Evolutionary conservation across 2,329 filamentous ascomycete species (phyloP).

Genomic region (Cercospora berteroae): DNA sequence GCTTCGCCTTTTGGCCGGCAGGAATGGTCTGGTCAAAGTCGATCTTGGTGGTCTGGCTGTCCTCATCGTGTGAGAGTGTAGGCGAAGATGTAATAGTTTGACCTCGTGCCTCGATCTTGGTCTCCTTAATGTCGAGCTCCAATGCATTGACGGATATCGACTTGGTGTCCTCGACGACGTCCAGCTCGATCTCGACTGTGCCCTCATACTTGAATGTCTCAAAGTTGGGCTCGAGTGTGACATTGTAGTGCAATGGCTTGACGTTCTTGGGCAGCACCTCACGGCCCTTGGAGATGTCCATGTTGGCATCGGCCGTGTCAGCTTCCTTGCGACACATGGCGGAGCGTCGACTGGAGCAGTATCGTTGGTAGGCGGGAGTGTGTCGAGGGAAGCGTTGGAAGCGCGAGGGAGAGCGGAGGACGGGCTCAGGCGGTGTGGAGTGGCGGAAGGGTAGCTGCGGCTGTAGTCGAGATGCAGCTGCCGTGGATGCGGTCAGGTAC

Average conservation of each 20-base stretch:
- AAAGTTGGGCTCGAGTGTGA: conserved; percentile 89
- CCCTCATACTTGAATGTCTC: conserved; percentile 84
- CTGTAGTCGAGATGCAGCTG: not conserved
- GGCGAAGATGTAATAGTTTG: conserved; percentile 60
- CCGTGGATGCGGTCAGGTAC: conserved; percentile 3
- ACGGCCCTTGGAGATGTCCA: conserved; percentile 64
- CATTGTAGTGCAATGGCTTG: conserved; percentile 84
- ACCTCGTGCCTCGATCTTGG: conserved; percentile 64
- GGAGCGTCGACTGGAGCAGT: conserved; percentile 73
- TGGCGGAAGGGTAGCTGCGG: not conserved
- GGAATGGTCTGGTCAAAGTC: conserved; percentile 70
- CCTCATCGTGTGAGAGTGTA: conserved; percentile 69
- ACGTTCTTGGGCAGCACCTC: conserved; percentile 91
- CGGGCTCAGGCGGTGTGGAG: not conserved
- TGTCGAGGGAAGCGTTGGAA: conserved; percentile 8
- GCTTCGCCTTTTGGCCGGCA: conserved; percentile 72
- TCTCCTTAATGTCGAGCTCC: conserved; percentile 78
- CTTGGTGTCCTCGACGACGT: conserved; percentile 78
- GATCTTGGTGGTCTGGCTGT: conserved; percentile 78
- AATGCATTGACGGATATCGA: conserved; percentile 85
- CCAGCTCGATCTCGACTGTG: conserved; percentile 79
- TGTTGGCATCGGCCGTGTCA: conserved; percentile 55
- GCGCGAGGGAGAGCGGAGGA: conserved; percentile 4
- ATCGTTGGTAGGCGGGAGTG: conserved; percentile 40
- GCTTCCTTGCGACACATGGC: conserved; percentile 65